phyloP scores from a whole-genome alignment of 306 rosid species.

The Cucumis cinereus region DNA sequence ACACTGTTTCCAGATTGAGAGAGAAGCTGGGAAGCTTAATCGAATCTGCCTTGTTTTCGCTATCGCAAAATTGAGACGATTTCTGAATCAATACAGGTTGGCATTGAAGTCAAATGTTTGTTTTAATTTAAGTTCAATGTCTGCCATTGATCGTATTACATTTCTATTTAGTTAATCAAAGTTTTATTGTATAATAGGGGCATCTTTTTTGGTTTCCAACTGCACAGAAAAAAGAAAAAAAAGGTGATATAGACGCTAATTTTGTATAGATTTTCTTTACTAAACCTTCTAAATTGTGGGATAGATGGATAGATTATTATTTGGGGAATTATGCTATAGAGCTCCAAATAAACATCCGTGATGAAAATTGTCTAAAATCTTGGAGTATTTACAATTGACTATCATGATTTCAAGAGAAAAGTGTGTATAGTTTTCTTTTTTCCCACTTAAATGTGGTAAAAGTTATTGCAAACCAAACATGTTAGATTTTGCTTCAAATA shows the following conservation, averaged over 20 bases:
- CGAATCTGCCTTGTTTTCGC: conserved; percentile 32
- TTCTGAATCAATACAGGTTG: not conserved
- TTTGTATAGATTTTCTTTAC: not conserved
- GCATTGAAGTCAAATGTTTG: not conserved
- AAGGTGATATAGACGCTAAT: not conserved
- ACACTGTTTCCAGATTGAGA: conserved; percentile 37
- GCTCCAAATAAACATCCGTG: too few species aligned
- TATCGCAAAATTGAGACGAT: not conserved
- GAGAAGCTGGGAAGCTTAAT: conserved; percentile 39
- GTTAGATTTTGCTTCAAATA: too few species aligned
- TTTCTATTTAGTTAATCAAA: not conserved
- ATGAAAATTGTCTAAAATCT: too few species aligned
- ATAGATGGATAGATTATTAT: too few species aligned
- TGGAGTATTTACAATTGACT: too few species aligned
- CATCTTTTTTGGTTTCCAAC: not conserved
- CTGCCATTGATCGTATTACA: not conserved
- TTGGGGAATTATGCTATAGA: too few species aligned
- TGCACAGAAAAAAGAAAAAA: not conserved
- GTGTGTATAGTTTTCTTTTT: too few species aligned
- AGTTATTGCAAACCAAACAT: too few species aligned
- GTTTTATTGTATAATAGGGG: not conserved
- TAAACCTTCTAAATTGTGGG: too few species aligned
- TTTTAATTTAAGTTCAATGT: not conserved
- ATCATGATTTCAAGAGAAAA: too few species aligned
- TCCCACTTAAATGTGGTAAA: too few species aligned